Evolutionary conservation across 75 land plant species (phyloP).

Genomic region (Picea sitchensis): DNA sequence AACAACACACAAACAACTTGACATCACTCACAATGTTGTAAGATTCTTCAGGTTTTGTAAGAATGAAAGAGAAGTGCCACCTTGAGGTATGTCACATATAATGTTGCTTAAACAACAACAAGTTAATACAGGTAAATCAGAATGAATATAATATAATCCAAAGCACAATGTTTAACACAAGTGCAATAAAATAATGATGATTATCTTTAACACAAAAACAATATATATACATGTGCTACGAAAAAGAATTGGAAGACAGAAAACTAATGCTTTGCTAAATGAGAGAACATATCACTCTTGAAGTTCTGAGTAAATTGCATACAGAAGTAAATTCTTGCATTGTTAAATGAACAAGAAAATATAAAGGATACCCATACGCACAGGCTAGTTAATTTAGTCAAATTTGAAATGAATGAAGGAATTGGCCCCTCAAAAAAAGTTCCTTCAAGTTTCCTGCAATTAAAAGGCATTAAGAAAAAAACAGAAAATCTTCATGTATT

Average conservation of each 20-base stretch:
- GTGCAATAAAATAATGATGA: background rate
- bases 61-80: background rate
- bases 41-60: background rate
- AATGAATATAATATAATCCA: background rate
- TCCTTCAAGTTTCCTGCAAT: slow-evolving; percentile 31
- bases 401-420: slow-evolving; percentile 27
- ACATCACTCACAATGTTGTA: background rate
- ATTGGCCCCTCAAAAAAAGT: slow-evolving; percentile 39
- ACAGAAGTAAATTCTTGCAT: background rate
- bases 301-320: background rate
- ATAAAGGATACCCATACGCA: background rate
- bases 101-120: background rate
- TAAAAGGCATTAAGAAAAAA: background rate
- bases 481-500: background rate
- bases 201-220: background rate
- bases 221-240: background rate
- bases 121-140: background rate
- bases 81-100: background rate
- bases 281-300: background rate
- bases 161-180: background rate
- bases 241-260: background rate
- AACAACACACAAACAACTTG: background rate
- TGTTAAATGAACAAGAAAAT: background rate
- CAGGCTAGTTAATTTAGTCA: slow-evolving; percentile 32
- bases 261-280: background rate